phyloP scores from a whole-genome alignment of 768 basidiomycete species.

The Panus rudis region DNA sequence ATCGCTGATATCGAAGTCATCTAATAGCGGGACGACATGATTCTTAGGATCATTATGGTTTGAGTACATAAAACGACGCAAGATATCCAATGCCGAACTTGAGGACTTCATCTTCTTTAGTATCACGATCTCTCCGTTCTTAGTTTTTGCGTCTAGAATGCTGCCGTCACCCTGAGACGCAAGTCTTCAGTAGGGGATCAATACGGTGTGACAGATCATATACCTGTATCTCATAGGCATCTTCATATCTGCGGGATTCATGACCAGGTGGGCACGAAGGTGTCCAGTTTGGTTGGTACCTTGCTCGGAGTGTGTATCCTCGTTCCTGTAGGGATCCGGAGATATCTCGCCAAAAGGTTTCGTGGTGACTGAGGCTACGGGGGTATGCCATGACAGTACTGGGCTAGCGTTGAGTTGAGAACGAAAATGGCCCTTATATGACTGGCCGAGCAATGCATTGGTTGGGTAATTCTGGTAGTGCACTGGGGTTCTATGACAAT shows the following conservation, averaged over 20 bases:
- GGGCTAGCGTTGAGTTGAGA: too few relatives aligned
- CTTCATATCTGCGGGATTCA: slow-evolving; percentile 2
- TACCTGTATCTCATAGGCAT: background rate
- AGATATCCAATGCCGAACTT: slow-evolving; percentile 12
- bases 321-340: slow-evolving; percentile 7
- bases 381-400: too few relatives aligned
- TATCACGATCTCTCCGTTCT: slow-evolving; percentile 3
- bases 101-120: slow-evolving; percentile 13
- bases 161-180: background rate
- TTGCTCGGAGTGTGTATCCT: slow-evolving; percentile 10
- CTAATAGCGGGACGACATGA: slow-evolving; percentile 24
- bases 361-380: background rate
- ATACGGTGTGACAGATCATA: background rate
- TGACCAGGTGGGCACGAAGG: slow-evolving; percentile 11
- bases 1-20: slow-evolving; percentile 16
- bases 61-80: slow-evolving; percentile 11
- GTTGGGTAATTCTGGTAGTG: too few relatives aligned
- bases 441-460: too few relatives aligned
- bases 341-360: slow-evolving; percentile 10
- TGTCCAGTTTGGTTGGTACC: slow-evolving; percentile 7
- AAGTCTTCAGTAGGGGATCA: background rate
- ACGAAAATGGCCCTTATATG: too few relatives aligned
- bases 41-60: slow-evolving; percentile 19
- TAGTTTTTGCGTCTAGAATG: slow-evolving; percentile 5
- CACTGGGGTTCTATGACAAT: too few relatives aligned